Percentiles rank a stretch among this genome's conserved stretches.
Conservation (phyloP, 805 yeast species). For the Candida xyloterini region DNA sequence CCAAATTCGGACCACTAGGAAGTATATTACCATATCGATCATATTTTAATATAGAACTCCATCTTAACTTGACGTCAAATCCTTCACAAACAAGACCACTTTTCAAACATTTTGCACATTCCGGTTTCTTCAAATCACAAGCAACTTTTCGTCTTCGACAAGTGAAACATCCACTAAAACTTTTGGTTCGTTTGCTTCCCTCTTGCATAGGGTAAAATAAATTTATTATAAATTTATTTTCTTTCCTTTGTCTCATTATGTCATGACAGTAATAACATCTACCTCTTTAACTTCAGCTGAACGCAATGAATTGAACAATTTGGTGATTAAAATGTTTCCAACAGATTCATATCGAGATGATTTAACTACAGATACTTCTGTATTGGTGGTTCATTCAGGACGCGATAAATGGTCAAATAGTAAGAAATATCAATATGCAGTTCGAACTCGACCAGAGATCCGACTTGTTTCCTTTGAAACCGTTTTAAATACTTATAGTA, state of each 20-base stretch:
- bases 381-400: slow-evolving; percentile 26
- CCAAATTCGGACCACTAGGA: slow-evolving; percentile 33
- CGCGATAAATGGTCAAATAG: slow-evolving; percentile 36
- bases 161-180: slow-evolving; percentile 87
- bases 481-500: slow-evolving; percentile 42
- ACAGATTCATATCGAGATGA: slow-evolving; percentile 22
- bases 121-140: slow-evolving; percentile 72
- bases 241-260: slow-evolving; percentile 1
- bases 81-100: slow-evolving; percentile 75
- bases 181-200: slow-evolving; percentile 48
- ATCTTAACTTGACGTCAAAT: slow-evolving; percentile 73
- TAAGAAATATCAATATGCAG: slow-evolving; percentile 51
- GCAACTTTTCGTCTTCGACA: slow-evolving; percentile 78
- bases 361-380: slow-evolving; percentile 26
- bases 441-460: slow-evolving; percentile 53
- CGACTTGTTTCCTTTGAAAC: slow-evolving; percentile 47
- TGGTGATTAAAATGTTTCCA: slow-evolving; percentile 18
- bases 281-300: slow-evolving; percentile 24
- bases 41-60: slow-evolving; percentile 61
- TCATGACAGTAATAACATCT: slow-evolving; percentile 25
- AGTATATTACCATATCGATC: slow-evolving; percentile 44
- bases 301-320: slow-evolving; percentile 14
- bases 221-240: background rate
- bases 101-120: slow-evolving; percentile 67
- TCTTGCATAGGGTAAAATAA: slow-evolving; percentile 2